Percentiles rank a stretch among this genome's conserved stretches.
These are phyloP conservation scores for Aspergillus phoenicis DNA, from an alignment of 2,329 filamentous ascomycete species.

Conservation along the genomic window DNA sequence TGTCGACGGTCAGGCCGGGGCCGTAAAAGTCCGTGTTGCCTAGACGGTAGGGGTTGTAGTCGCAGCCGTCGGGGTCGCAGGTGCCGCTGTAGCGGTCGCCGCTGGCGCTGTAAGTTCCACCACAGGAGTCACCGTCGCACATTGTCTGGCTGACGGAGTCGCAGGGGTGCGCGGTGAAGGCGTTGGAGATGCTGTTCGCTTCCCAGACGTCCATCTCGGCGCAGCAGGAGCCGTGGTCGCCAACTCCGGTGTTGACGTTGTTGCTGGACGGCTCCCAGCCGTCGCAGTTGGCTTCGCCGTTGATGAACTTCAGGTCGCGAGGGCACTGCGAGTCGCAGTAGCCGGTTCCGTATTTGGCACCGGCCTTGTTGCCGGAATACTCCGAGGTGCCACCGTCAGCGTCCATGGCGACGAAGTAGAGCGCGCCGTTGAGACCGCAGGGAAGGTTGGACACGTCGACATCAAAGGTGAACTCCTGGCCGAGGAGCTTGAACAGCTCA, in stretches of 20 bases:
- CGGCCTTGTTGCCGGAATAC: constrained; percentile 58
- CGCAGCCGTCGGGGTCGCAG: constrained; percentile 71
- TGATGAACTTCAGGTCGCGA: constrained; percentile 51
- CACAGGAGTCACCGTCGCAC: constrained; percentile 57
- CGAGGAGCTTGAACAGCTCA: constrained; percentile 65
- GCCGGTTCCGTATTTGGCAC: constrained; percentile 63
- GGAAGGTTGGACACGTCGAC: constrained; percentile 69
- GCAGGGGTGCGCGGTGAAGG: constrained; percentile 69
- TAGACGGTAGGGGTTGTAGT: constrained; percentile 70
- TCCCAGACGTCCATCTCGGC: constrained; percentile 72
- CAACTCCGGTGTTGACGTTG: constrained; percentile 58
- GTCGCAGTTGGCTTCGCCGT: constrained; percentile 57
- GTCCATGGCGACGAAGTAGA: constrained; percentile 67
- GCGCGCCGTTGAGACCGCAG: constrained; percentile 71
- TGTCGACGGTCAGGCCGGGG: constrained; percentile 58
- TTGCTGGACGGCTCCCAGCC: constrained; percentile 55
- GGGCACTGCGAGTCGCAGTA: constrained; percentile 66
- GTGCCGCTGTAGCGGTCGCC: constrained; percentile 60
- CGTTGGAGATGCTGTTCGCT: constrained; percentile 66
- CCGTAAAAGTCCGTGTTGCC: constrained; percentile 67
- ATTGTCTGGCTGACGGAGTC: constrained; percentile 51
- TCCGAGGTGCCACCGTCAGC: constrained; percentile 60
- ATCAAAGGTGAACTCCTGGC: constrained; percentile 72
- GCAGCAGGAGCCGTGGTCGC: constrained; percentile 64
- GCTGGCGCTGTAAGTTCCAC: constrained; percentile 55